Conservation (phyloP, 106 monocot genomes). For the Dendrobium catenatum region DNA sequence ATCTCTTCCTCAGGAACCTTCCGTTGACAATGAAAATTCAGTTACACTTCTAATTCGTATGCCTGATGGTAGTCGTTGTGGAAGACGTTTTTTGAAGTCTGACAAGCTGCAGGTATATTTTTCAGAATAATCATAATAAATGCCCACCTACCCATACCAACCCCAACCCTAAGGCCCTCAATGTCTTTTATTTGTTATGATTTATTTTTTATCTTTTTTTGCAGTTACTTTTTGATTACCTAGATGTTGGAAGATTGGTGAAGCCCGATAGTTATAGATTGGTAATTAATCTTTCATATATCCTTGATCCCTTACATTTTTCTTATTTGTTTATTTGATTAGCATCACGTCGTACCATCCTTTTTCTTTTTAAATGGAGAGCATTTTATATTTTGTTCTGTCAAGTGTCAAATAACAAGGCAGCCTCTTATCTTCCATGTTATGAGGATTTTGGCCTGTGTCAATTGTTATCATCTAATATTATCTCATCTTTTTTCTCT, state of each 20-base stretch:
- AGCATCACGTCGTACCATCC: too few species aligned
- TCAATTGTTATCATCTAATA: too few species aligned
- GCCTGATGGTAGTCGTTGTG: slow-evolving; percentile 85
- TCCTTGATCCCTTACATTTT: too few species aligned
- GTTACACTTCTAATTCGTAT: slow-evolving; percentile 83
- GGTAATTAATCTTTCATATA: slow-evolving; percentile 37
- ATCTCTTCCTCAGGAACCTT: slow-evolving; percentile 72
- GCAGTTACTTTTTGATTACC: slow-evolving; percentile 90
- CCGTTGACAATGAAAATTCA: slow-evolving; percentile 58
- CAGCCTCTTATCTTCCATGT: too few species aligned
- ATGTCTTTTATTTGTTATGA: slow-evolving; percentile 1
- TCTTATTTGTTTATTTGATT: too few species aligned
- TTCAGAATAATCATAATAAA: neutral
- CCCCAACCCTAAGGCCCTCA: neutral
- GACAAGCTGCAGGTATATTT: slow-evolving; percentile 78
- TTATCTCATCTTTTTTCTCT: too few species aligned
- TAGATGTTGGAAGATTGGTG: slow-evolving; percentile 66
- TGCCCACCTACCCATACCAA: neutral
- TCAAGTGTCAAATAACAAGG: too few species aligned
- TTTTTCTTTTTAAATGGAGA: too few species aligned
- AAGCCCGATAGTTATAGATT: slow-evolving; percentile 90
- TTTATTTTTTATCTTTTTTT: slow-evolving; percentile 11
- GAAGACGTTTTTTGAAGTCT: slow-evolving; percentile 86
- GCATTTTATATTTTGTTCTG: too few species aligned
- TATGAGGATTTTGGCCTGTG: too few species aligned